Conservation (phyloP, 2,329 filamentous ascomycete species). For the Botrytis paeoniae region DNA sequence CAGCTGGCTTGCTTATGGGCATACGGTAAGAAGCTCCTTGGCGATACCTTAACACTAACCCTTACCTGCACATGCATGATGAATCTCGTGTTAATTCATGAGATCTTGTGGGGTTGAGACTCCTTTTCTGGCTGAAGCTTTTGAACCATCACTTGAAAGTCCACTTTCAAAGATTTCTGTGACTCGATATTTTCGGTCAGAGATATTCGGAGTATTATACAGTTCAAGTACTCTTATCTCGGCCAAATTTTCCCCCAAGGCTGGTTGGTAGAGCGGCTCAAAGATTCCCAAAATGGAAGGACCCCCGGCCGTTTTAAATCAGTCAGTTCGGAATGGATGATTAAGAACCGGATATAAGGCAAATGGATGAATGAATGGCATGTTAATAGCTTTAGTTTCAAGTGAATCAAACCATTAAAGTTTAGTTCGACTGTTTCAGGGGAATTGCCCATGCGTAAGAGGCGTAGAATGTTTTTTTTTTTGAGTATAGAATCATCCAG, state of each 20-base stretch:
- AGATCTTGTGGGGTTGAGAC: neutral
- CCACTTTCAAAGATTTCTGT: neutral
- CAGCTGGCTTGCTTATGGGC: constrained; percentile 1
- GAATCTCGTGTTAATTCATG: neutral
- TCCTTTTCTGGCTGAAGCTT: neutral
- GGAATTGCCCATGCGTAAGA: neutral
- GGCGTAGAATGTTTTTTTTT: neutral
- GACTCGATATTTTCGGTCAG: constrained; percentile 3
- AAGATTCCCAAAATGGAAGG: constrained; percentile 2
- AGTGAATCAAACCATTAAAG: neutral
- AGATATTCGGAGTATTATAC: neutral
- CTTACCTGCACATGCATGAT: neutral
- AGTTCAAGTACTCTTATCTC: constrained; percentile 2
- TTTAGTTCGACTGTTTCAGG: neutral
- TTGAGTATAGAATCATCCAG: neutral
- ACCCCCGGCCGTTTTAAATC: neutral
- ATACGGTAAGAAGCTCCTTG: neutral
- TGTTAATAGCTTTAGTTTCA: neutral
- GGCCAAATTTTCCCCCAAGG: neutral
- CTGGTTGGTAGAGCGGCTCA: neutral
- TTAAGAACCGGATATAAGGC: neutral
- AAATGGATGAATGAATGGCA: neutral
- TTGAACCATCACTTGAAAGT: neutral
- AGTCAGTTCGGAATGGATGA: neutral
- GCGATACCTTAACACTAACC: neutral